Evolutionary conservation across 192 early-diverging fungal genomes (phyloP).

Genomic region (Martensiomyces pterosporus): DNA sequence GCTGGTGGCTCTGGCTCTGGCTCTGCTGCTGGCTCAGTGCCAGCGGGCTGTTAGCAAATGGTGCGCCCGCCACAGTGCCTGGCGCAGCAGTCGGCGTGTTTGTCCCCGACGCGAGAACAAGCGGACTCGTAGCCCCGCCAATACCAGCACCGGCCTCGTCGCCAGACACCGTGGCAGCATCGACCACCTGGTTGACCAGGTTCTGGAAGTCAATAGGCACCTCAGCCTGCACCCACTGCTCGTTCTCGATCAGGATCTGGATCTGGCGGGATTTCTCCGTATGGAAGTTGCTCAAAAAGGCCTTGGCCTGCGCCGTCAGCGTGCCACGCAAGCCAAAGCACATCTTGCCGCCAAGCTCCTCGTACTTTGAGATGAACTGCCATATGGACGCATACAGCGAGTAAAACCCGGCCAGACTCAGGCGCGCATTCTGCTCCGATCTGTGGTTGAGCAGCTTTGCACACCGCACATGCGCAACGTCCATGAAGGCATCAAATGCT

Average conservation of each 20-base stretch:
- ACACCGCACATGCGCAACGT: constrained; percentile 81
- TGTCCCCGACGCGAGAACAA: constrained; percentile 3
- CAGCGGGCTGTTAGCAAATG: constrained; percentile 13
- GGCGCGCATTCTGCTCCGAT: constrained; percentile 82
- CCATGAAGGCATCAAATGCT: constrained; percentile 74
- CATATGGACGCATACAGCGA: constrained; percentile 73
- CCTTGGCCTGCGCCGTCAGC: constrained; percentile 86
- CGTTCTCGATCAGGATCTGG: constrained; percentile 85
- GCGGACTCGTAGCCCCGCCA: constrained; percentile 1
- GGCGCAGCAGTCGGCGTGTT: background rate
- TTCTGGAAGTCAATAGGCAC: constrained; percentile 93
- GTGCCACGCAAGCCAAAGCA: constrained; percentile 89
- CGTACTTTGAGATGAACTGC: constrained; percentile 78
- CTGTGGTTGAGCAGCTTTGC: constrained; percentile 84
- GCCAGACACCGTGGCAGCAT: constrained; percentile 27
- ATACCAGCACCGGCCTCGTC: background rate
- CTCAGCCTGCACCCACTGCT: constrained; percentile 91
- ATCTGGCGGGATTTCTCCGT: constrained; percentile 87
- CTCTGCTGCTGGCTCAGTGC: constrained; percentile 6
- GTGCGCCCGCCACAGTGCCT: background rate
- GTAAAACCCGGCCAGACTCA: constrained; percentile 86
- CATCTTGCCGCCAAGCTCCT: constrained; percentile 75
- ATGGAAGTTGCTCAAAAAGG: constrained; percentile 90
- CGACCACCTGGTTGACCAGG: constrained; percentile 69
- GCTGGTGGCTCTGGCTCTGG: no score